A percentile compares a stretch with the other conserved stretches of the same genome.
These are phyloP conservation scores for Syncephalis plumigaleata DNA, from an alignment of 371 early-diverging fungal genomes.

Conservation along the genomic window DNA sequence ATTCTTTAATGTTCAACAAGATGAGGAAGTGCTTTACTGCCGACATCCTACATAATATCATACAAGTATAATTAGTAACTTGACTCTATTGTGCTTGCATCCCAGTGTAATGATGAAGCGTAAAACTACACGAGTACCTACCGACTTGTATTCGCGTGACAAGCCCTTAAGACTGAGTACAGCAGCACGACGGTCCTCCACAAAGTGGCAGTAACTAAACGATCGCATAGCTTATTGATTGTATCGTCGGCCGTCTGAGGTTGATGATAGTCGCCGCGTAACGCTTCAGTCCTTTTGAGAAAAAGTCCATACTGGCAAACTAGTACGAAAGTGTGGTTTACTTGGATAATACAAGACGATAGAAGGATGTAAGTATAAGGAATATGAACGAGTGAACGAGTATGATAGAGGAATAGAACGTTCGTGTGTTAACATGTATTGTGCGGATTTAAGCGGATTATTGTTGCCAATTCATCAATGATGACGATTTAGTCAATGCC, in stretches of 20 bases:
- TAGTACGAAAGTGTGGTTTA: no score
- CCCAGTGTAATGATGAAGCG: no score
- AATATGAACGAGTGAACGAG: no score
- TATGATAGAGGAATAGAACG: no score
- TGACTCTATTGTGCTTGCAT: constrained; percentile 18
- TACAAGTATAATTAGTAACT: not conserved
- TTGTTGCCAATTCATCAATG: no score
- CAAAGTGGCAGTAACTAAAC: constrained; percentile 62
- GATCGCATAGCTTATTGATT: constrained; percentile 69
- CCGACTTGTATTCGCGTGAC: constrained; percentile 57
- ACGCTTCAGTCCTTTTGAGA: constrained; percentile 58
- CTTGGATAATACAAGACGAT: no score
- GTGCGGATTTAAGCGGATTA: no score
- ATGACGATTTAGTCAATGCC: no score
- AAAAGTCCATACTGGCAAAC: constrained; percentile 40
- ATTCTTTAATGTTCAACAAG: constrained; percentile 54
- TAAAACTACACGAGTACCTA: constrained; percentile 9
- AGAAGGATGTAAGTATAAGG: no score
- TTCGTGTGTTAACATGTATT: no score
- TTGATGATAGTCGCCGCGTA: constrained; percentile 58
- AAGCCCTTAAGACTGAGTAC: constrained; percentile 75
- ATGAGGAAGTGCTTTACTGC: constrained; percentile 50
- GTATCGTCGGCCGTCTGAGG: constrained; percentile 71
- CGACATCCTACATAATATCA: constrained; percentile 61
- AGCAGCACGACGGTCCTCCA: constrained; percentile 81